Conservation (phyloP, 2,329 filamentous ascomycete species). For the Colletotrichum kahawae region DNA sequence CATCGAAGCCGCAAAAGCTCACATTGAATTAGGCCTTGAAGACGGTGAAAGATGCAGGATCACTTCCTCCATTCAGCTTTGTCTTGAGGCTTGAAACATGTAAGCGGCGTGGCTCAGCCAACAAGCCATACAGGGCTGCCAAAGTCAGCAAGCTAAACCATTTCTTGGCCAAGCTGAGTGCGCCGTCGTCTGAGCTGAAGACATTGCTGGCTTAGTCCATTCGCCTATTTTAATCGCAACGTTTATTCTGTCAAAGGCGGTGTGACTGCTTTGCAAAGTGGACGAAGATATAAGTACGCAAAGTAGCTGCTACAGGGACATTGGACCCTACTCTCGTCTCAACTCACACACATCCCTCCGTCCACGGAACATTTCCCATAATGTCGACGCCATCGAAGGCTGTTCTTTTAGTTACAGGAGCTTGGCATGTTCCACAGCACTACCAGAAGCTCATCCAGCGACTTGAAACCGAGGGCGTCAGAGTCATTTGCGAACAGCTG, state of each 20-base stretch:
- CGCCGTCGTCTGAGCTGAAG: background rate
- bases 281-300: background rate
- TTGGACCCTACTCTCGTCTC: background rate
- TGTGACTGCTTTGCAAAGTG: background rate
- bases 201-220: background rate
- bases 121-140: background rate
- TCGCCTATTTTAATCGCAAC: background rate
- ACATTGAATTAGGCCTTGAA: background rate
- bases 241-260: background rate
- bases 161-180: background rate
- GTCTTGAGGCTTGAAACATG: background rate
- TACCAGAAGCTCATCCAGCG: background rate
- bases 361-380: background rate
- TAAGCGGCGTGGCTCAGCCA: background rate
- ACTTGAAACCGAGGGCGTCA: background rate
- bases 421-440: background rate
- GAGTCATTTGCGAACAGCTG: background rate
- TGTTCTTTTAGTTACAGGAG: background rate
- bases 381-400: background rate
- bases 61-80: background rate
- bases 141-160: background rate
- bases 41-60: background rate
- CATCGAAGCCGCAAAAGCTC: rapidly evolving
- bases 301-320: background rate
- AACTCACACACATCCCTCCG: background rate